A percentile compares a stretch with the other conserved stretches of the same genome.
Conservation (phyloP, 495 filamentous ascomycete species). For the Tricharina praecox region DNA sequence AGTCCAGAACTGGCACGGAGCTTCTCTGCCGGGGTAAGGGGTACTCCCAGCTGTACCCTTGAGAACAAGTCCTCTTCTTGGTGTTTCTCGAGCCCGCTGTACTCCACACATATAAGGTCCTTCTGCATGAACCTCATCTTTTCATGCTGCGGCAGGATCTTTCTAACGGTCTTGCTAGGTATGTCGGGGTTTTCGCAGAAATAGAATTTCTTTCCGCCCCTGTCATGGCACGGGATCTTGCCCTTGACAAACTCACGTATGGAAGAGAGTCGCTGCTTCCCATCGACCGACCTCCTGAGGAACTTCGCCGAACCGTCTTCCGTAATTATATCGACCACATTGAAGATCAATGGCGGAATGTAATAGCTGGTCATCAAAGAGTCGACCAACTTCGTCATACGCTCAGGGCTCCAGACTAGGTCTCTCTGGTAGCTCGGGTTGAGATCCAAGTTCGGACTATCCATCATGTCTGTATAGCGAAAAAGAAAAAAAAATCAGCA, state of each 20-base stretch:
- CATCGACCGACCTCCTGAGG: slow-evolving; percentile 31
- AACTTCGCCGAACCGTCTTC: slow-evolving; percentile 12
- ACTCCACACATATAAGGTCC: slow-evolving; percentile 32
- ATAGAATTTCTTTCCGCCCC: slow-evolving; percentile 26
- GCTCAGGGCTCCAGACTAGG: slow-evolving; percentile 31
- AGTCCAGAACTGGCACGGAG: slow-evolving; percentile 32
- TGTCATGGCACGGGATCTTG: slow-evolving; percentile 31
- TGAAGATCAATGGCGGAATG: slow-evolving; percentile 37
- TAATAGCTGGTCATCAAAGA: slow-evolving; percentile 34
- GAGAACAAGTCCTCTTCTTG: slow-evolving; percentile 37
- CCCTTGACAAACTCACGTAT: slow-evolving; percentile 32
- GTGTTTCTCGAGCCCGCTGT: slow-evolving; percentile 26
- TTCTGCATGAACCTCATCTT: slow-evolving; percentile 27
- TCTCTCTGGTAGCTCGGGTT: slow-evolving; percentile 36
- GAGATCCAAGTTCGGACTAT: slow-evolving; percentile 27
- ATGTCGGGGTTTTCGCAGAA: slow-evolving; percentile 16
- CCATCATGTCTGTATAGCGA: slow-evolving; percentile 27
- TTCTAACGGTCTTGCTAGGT: slow-evolving; percentile 1
- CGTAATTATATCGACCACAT: slow-evolving; percentile 23
- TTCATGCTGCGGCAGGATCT: slow-evolving; percentile 21
- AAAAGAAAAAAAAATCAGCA: too few species aligned
- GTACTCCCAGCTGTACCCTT: slow-evolving; percentile 33
- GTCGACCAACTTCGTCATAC: slow-evolving; percentile 29
- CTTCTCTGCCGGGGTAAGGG: slow-evolving; percentile 35
- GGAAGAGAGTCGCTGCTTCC: slow-evolving; percentile 36